Evolutionary conservation across 169 alveolate genomes (phyloP).

Genomic region (Plasmodium billcollinsi): DNA sequence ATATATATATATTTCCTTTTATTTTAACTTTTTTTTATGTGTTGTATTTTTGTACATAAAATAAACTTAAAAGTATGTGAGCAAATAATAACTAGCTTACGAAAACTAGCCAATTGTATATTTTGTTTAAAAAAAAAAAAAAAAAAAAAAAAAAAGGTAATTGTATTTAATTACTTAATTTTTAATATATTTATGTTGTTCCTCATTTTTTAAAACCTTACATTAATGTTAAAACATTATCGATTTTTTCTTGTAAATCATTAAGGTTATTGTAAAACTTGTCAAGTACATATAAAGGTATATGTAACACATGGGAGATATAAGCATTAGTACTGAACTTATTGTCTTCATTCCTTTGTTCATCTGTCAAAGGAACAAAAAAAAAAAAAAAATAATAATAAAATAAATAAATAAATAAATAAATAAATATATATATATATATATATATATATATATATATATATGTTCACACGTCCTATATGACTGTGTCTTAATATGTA

Average conservation of each 20-base stretch:
- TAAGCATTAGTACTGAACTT: slow-evolving; percentile 23
- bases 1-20: too few relatives aligned
- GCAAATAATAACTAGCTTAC: too few relatives aligned
- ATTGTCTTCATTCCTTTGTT: slow-evolving; percentile 4
- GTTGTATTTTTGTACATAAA: too few relatives aligned
- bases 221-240: slow-evolving; percentile 3
- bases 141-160: too few relatives aligned
- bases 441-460: not conserved
- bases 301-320: slow-evolving; percentile 36
- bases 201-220: not conserved
- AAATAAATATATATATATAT: not conserved
- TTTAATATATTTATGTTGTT: not conserved
- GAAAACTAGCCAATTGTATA: too few relatives aligned
- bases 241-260: slow-evolving; percentile 27
- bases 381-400: not conserved
- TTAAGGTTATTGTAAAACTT: slow-evolving; percentile 24
- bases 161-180: too few relatives aligned
- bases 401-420: not conserved
- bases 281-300: slow-evolving; percentile 61
- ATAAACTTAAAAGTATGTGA: too few relatives aligned
- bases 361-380: slow-evolving; percentile 2
- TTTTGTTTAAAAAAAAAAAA: too few relatives aligned
- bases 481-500: not conserved
- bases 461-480: not conserved
- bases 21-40: too few relatives aligned